A percentile compares a stretch with the other conserved stretches of the same genome.
These are phyloP conservation scores for Yamadazyma philogaea DNA, from an alignment of 805 yeast genomes.

Conservation along the genomic window DNA sequence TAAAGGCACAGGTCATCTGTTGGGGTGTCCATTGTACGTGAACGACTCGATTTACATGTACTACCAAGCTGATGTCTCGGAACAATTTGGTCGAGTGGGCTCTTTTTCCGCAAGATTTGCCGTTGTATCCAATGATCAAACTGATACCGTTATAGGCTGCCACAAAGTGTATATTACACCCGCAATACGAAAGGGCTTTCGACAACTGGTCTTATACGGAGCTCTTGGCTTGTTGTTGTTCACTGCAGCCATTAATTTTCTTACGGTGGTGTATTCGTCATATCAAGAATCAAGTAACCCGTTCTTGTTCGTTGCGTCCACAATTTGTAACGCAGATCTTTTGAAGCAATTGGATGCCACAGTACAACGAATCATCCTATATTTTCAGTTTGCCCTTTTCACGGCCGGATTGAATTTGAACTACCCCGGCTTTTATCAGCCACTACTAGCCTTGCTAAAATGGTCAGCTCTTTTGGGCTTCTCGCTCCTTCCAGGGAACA, in stretches of 20 bases:
- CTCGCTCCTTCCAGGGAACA: constrained; percentile 16
- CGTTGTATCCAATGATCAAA: constrained; percentile 37
- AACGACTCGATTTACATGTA: constrained; percentile 36
- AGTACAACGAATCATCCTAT: constrained; percentile 45
- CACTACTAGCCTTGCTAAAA: constrained; percentile 45
- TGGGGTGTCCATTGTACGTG: constrained; percentile 35
- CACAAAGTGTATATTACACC: constrained; percentile 49
- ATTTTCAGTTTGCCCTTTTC: constrained; percentile 59
- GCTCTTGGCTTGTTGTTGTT: constrained; percentile 38
- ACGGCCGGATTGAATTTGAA: constrained; percentile 51
- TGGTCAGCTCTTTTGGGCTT: constrained; percentile 56
- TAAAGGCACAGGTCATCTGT: constrained; percentile 25
- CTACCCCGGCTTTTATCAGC: constrained; percentile 64
- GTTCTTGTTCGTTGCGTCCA: constrained; percentile 50
- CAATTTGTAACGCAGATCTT: constrained; percentile 56
- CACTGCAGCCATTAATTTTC: constrained; percentile 38
- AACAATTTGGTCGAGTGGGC: constrained; percentile 41
- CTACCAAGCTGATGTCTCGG: constrained; percentile 39
- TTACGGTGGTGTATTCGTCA: constrained; percentile 48
- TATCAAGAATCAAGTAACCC: constrained; percentile 57
- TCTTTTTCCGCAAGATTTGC: constrained; percentile 43
- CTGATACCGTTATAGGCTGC: constrained; percentile 45
- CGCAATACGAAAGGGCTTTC: constrained; percentile 27
- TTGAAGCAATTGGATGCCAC: constrained; percentile 56
- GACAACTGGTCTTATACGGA: constrained; percentile 34